phyloP scores from a whole-genome alignment of 352 stramenopile species.

The Globisporangium nagaii region DNA sequence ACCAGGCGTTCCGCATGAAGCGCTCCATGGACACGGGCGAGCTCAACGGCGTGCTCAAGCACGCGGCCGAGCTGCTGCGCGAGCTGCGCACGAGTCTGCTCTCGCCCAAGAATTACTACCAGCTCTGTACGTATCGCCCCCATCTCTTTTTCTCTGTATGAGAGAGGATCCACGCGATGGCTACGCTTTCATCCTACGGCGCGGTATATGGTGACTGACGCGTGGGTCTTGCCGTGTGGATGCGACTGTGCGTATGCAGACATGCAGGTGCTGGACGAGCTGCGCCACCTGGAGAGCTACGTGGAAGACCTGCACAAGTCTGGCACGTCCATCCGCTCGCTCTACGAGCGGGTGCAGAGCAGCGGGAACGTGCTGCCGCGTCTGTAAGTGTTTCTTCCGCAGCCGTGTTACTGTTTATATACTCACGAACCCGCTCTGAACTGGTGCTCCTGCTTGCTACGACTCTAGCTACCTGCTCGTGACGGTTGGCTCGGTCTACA shows the following conservation, averaged over 20 bases:
- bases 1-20: conserved; percentile 86
- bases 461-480: conserved; percentile 90
- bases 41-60: conserved; percentile 70
- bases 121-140: conserved; percentile 89
- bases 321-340: conserved; percentile 83
- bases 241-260: conserved; percentile 31
- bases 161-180: too few species aligned
- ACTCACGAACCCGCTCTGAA: too few species aligned
- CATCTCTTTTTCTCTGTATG: background rate
- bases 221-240: too few species aligned
- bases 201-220: too few species aligned
- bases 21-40: conserved; percentile 69
- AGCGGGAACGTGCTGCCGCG: conserved; percentile 95
- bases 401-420: too few species aligned
- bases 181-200: too few species aligned
- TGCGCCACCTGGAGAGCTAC: conserved; percentile 94
- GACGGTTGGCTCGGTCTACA: conserved; percentile 95
- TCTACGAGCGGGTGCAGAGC: conserved; percentile 96
- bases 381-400: conserved; percentile 68
- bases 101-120: conserved; percentile 99
- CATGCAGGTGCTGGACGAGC: conserved; percentile 90
- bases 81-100: conserved; percentile 87
- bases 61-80: conserved; percentile 75
- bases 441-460: background rate
- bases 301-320: conserved; percentile 79